Conservation (phyloP, 345 rosid genomes). For the Eucalyptus sp. region DNA sequence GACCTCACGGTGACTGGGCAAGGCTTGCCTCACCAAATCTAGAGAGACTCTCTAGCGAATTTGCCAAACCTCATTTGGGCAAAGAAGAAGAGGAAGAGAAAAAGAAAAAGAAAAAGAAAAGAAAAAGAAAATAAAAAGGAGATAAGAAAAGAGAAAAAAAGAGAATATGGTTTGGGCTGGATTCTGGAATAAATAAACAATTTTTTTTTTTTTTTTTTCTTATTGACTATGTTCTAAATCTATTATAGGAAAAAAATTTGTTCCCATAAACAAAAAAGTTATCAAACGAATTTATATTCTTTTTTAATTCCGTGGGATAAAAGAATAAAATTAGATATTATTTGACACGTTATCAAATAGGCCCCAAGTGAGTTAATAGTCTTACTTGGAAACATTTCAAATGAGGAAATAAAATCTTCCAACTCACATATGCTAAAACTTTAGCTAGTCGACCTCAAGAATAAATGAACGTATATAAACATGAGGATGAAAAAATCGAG, state of each 20-base stretch:
- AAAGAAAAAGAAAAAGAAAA: no score
- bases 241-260: no score
- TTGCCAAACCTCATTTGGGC: no score
- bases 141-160: no score
- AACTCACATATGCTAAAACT: not conserved
- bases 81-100: no score
- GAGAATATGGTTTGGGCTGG: rapidly evolving
- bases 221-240: no score
- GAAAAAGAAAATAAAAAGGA: no score
- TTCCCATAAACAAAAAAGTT: no score
- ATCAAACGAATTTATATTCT: rapidly evolving
- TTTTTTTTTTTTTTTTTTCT: no score
- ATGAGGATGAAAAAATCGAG: not conserved
- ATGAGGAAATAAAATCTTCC: not conserved
- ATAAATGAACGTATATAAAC: not conserved
- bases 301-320: rapidly evolving
- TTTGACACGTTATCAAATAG: no score
- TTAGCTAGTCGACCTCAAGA: not conserved
- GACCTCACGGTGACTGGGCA: rapidly evolving
- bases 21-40: no score
- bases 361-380: not conserved
- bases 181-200: rapidly evolving
- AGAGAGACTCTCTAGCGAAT: rapidly evolving
- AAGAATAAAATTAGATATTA: no score
- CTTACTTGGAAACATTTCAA: not conserved